These are phyloP conservation scores for Paraconiothyrium brasiliense DNA, from an alignment of 2,329 filamentous ascomycete species.

Conservation along the genomic window DNA sequence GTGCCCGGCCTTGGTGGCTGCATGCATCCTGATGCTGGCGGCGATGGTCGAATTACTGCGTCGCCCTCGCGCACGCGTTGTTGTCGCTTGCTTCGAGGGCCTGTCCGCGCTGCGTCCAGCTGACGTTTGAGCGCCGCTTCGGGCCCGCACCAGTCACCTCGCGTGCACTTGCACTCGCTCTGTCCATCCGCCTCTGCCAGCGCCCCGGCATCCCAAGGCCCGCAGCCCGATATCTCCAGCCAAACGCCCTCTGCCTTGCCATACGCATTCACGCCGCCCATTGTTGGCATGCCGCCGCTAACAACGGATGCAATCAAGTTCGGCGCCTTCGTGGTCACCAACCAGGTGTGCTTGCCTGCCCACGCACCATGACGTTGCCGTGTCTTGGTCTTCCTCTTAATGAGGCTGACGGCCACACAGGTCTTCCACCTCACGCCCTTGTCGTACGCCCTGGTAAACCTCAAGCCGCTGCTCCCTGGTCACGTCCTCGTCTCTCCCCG, in stretches of 20 bases:
- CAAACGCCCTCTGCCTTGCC: conserved; percentile 1
- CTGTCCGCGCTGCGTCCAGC: conserved; percentile 9
- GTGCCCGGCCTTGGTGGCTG: background rate
- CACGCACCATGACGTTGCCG: conserved; percentile 14
- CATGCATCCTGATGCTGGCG: background rate
- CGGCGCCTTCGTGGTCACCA: conserved; percentile 56
- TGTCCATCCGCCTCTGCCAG: background rate
- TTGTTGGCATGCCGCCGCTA: conserved; percentile 46
- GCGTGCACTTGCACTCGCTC: background rate
- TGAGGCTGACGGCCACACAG: conserved; percentile 55
- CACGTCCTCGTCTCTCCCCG: conserved; percentile 91
- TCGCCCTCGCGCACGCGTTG: conserved; percentile 23
- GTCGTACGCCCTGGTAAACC: conserved; percentile 90
- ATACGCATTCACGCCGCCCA: background rate
- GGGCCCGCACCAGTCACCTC: background rate
- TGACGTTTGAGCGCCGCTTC: conserved; percentile 13
- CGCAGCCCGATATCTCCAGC: conserved; percentile 8
- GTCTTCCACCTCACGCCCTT: conserved; percentile 85
- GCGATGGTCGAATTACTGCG: conserved; percentile 24
- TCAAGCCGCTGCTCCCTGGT: conserved; percentile 91
- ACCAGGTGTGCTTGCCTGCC: conserved; percentile 47
- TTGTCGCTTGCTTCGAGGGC: conserved; percentile 4
- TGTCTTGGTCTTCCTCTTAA: background rate
- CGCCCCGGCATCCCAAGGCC: background rate
- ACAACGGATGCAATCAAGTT: conserved; percentile 54